These are phyloP conservation scores for Pyropia yezoensis DNA, from an alignment of 23 red algal genomes.

Conservation along the genomic window DNA sequence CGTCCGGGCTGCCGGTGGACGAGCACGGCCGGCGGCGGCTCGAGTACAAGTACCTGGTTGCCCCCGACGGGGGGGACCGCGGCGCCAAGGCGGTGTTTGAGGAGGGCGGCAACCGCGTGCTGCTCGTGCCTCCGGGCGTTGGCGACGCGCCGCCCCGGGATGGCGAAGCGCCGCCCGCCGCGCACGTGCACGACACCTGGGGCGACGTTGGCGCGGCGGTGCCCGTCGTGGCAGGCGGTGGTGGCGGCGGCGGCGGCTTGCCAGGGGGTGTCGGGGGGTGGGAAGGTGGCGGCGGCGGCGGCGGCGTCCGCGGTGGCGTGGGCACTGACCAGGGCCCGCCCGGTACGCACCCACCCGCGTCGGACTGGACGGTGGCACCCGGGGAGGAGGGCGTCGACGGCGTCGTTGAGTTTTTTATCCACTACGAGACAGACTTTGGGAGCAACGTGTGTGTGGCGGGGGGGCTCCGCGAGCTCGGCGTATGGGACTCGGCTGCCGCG, in stretches of 20 bases:
- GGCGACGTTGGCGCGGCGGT: not conserved
- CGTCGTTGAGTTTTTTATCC: slow-evolving; percentile 2
- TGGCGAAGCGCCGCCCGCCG: not conserved
- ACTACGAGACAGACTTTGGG: slow-evolving; percentile 12
- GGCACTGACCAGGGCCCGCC: too few relatives aligned
- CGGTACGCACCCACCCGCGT: too few relatives aligned
- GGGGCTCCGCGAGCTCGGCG: slow-evolving; percentile 8
- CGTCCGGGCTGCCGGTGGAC: not conserved
- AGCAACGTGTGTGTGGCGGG: slow-evolving; percentile 7
- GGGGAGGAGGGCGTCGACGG: not conserved
- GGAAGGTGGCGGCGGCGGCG: not conserved
- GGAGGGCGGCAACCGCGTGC: not conserved
- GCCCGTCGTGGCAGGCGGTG: not conserved
- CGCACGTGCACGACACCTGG: not conserved
- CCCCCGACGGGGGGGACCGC: slow-evolving; percentile 2
- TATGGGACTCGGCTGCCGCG: slow-evolving; percentile 2
- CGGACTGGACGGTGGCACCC: too few relatives aligned
- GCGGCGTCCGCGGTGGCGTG: slow-evolving; percentile 3
- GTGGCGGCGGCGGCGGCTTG: not conserved
- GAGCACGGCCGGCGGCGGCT: not conserved
- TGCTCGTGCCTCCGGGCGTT: not conserved
- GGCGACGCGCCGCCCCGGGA: not conserved
- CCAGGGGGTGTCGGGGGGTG: not conserved
- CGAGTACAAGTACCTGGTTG: slow-evolving; percentile 1
- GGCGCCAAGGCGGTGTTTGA: not conserved